phyloP scores from a whole-genome alignment of 148 eudicot genomes.

The Drosera capensis region DNA sequence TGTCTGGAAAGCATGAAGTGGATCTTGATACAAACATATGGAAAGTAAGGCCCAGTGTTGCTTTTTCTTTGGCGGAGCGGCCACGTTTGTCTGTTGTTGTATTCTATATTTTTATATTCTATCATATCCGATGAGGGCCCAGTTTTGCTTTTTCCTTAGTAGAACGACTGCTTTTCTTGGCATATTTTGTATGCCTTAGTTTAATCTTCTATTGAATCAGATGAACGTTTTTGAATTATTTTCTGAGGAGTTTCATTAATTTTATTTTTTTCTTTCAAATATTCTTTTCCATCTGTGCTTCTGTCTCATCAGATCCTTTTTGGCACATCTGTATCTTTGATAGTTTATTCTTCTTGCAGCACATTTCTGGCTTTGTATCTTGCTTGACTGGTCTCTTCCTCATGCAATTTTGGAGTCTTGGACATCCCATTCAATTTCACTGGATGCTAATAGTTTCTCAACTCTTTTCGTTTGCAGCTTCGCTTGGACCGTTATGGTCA shows the following conservation, averaged over 20 bases:
- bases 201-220: too few relatives aligned
- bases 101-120: too few relatives aligned
- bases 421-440: neutral
- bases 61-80: slow-evolving; percentile 3
- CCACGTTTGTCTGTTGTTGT: too few relatives aligned
- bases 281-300: too few relatives aligned
- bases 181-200: too few relatives aligned
- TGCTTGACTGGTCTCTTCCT: neutral
- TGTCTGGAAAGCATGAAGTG: slow-evolving; percentile 99
- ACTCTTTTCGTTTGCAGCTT: slow-evolving; percentile 43
- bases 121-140: too few relatives aligned
- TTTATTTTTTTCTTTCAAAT: neutral
- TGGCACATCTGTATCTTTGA: neutral
- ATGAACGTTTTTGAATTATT: too few relatives aligned
- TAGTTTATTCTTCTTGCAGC: neutral
- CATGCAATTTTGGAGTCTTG: neutral
- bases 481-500: slow-evolving; percentile 66
- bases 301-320: too few relatives aligned
- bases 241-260: too few relatives aligned
- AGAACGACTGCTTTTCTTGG: too few relatives aligned
- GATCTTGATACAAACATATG: slow-evolving; percentile 96
- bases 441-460: slow-evolving; percentile 1
- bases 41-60: slow-evolving; percentile 51
- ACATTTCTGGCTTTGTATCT: neutral
- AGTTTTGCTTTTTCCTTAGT: too few relatives aligned